A percentile compares a stretch with the other conserved stretches of the same genome.
These are phyloP conservation scores for Magnolia kwangsiensis DNA, from an alignment of 164 flowering plant genomes.

Conservation along the genomic window DNA sequence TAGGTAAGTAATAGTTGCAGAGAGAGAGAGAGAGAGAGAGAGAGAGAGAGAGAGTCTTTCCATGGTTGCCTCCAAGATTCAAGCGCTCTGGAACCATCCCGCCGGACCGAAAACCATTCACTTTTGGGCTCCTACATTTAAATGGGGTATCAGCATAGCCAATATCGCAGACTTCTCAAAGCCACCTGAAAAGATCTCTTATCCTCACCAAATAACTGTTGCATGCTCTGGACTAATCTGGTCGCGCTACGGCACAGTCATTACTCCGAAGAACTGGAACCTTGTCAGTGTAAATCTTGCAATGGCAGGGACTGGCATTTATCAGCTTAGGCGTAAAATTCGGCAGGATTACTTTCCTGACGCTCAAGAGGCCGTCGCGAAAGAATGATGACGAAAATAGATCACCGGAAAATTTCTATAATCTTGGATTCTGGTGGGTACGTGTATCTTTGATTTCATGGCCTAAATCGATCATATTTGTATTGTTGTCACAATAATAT, in stretches of 20 bases:
- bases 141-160: constrained; percentile 87
- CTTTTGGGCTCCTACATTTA: constrained; percentile 90
- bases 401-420: background rate
- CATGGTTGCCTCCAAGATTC: constrained; percentile 54
- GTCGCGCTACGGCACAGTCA: constrained; percentile 77
- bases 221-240: constrained; percentile 63
- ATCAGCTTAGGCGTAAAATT: constrained; percentile 60
- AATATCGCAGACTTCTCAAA: constrained; percentile 69
- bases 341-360: constrained; percentile 47
- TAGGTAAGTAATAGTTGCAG: no score
- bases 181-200: constrained; percentile 66
- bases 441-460: background rate
- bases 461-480: background rate
- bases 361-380: constrained; percentile 31
- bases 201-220: constrained; percentile 58
- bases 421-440: background rate
- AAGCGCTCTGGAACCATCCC: constrained; percentile 67
- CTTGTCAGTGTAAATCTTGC: constrained; percentile 67
- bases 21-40: background rate
- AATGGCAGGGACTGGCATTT: constrained; percentile 74
- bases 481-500: no score
- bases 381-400: constrained; percentile 28
- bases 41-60: constrained; percentile 4
- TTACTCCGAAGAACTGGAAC: constrained; percentile 79
- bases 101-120: constrained; percentile 83